Base-by-base conservation (phyloP, 192 early-diverging fungal genomes). In the Backusella parvicylindrica region DNA sequence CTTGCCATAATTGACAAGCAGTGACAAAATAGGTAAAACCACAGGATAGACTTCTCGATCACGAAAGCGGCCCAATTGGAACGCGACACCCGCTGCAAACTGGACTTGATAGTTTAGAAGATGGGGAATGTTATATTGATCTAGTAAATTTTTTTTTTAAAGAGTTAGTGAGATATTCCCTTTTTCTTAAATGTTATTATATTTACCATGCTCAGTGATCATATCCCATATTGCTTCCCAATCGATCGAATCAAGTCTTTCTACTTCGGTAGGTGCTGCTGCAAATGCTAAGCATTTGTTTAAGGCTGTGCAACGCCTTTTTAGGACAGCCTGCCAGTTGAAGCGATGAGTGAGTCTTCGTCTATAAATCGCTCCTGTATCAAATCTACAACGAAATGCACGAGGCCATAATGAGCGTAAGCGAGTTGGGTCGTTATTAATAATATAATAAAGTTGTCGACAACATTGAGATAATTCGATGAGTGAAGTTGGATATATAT, bases 151-250 rank as follows among this genome's bases (percentile, higher is more conserved):
- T 47, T 47, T n/a, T n/a, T n/a, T 47, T 47, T 64, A 74, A 21
- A 70, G 33, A 31, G 33, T 36, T 21, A 64, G 26, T 50, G 26
- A 47, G 21, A 28, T 3, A 28, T n/a, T 21, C 53, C 23, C 36
- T 71, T 9, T 37, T 36, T 40, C 43, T 23, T 37, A 28, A 43
- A 47, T 30, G 69, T 28, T 60, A 11, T 13, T 67, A 16, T 68
- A 69, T 36, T 69, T 75, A 82, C 81, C 81, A 72, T 82, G 81
- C 50, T 82, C 81, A 13, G 81, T 75, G n/a, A 82, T 78, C 76
- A 82, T 82, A 64, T 82, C 81, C 81, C 81, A 82, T 15, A 77
- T 38, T 26, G 71, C 68, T 68, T 78, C 64, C 76, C 76, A 82
- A n/a, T 72, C 68, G 15, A 82, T 71, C n/a, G 28, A 40, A 21